Conservation (phyloP, 495 filamentous ascomycete genomes). For the Penicillium desertorum region DNA sequence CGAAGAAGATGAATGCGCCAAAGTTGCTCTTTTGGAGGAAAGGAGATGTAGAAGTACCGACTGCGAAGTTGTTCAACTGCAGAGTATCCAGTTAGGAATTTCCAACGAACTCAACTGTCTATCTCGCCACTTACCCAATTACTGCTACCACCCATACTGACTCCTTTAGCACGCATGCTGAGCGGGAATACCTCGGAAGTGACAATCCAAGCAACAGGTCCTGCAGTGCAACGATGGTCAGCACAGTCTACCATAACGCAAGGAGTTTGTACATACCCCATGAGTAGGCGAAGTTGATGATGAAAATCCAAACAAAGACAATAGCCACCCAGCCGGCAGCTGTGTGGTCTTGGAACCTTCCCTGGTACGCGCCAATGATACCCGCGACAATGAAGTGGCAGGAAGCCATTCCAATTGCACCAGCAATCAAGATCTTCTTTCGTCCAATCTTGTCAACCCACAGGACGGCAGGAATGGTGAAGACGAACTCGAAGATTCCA, state of each 20-base stretch:
- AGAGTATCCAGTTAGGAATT: constrained; percentile 8
- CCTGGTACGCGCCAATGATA: constrained; percentile 40
- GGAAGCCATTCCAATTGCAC: constrained; percentile 68
- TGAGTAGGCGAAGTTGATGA: constrained; percentile 46
- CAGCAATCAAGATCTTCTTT: constrained; percentile 70
- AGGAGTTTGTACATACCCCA: constrained; percentile 33
- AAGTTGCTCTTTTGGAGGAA: constrained; percentile 36
- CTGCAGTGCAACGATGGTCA: constrained; percentile 19
- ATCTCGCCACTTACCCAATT: constrained; percentile 38
- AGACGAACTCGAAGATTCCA: constrained; percentile 73
- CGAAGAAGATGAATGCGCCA: constrained; percentile 51
- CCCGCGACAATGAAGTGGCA: constrained; percentile 52
- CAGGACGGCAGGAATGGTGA: constrained; percentile 66
- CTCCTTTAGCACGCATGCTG: constrained; percentile 47
- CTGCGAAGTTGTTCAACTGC: constrained; percentile 54
- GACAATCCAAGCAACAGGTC: constrained; percentile 47
- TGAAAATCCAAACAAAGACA: constrained; percentile 47
- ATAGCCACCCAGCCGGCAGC: constrained; percentile 44
- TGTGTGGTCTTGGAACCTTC: constrained; percentile 28
- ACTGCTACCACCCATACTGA: constrained; percentile 41
- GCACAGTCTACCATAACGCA: neutral
- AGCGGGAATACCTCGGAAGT: constrained; percentile 48
- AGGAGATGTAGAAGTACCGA: constrained; percentile 41
- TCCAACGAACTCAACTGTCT: neutral
- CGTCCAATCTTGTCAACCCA: constrained; percentile 74